Percentiles rank a stretch among this genome's conserved stretches.
These are phyloP conservation scores for Teratosphaeria nubilosa DNA, from an alignment of 2,329 filamentous ascomycete genomes.

Conservation along the genomic window DNA sequence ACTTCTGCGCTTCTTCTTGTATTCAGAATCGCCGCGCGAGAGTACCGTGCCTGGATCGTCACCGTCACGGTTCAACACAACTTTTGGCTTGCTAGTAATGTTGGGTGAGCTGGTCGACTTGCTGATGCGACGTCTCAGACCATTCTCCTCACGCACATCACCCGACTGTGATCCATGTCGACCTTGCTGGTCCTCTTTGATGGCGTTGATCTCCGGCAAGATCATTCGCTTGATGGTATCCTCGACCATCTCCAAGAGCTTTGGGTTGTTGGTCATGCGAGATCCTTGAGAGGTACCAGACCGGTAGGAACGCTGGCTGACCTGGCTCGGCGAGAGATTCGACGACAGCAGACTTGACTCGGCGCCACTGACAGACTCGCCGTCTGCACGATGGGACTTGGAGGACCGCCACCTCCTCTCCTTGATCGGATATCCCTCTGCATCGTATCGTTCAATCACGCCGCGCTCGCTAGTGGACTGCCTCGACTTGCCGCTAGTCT, in stretches of 20 bases:
- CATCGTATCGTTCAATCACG: conserved; percentile 12
- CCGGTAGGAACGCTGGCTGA: conserved; percentile 44
- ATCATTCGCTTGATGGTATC: conserved; percentile 86
- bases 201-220: conserved; percentile 77
- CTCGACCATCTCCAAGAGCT: conserved; percentile 81
- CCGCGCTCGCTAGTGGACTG: conserved; percentile 11
- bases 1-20: conserved; percentile 41
- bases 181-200: conserved; percentile 75
- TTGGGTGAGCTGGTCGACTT: conserved; percentile 54
- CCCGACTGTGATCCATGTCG: conserved; percentile 46
- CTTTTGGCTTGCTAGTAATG: conserved; percentile 48
- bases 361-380: conserved; percentile 40
- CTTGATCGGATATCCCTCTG: conserved; percentile 20
- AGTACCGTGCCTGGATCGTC: conserved; percentile 50
- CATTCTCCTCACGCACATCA: conserved; percentile 36
- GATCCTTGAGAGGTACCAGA: conserved; percentile 52
- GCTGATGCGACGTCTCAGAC: conserved; percentile 44
- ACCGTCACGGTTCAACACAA: conserved; percentile 49
- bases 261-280: conserved; percentile 87
- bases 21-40: conserved; percentile 40
- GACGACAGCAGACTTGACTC: conserved; percentile 56
- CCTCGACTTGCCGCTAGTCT: conserved; percentile 35
- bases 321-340: conserved; percentile 39
- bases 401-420: conserved; percentile 28
- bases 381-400: conserved; percentile 43